A percentile compares a stretch with the other conserved stretches of the same genome.
These are phyloP conservation scores for Suillus variegatus DNA, from an alignment of 768 basidiomycete genomes.

Conservation along the genomic window DNA sequence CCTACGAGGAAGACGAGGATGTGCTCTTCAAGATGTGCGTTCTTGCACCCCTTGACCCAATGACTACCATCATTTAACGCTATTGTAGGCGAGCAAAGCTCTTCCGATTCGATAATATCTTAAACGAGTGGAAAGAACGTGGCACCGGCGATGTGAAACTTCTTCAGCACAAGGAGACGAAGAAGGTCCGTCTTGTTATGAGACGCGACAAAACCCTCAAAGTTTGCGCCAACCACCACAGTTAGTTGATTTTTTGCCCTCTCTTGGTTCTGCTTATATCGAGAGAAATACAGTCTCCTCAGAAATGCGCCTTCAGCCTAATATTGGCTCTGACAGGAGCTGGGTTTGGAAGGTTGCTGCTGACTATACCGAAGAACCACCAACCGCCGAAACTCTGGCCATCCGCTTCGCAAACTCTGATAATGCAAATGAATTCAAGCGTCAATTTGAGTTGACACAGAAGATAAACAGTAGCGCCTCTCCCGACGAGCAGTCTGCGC, in stretches of 20 bases:
- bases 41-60: slow-evolving; percentile 18
- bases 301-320: slow-evolving; percentile 95
- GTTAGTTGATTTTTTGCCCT: slow-evolving; percentile 45
- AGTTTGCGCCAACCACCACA: slow-evolving; percentile 96
- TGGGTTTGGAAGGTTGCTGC: slow-evolving; percentile 99
- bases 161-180: slow-evolving; percentile 83
- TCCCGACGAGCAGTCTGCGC: slow-evolving; percentile 20
- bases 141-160: slow-evolving; percentile 96
- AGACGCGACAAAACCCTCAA: slow-evolving; percentile 99
- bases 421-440: slow-evolving; percentile 88
- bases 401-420: slow-evolving; percentile 98
- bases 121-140: slow-evolving; percentile 96
- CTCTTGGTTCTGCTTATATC: slow-evolving; percentile 10
- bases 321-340: slow-evolving; percentile 97
- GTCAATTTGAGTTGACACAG: slow-evolving; percentile 85
- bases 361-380: slow-evolving; percentile 89
- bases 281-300: slow-evolving; percentile 56
- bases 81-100: slow-evolving; percentile 89
- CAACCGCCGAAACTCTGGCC: slow-evolving; percentile 93
- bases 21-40: slow-evolving; percentile 94
- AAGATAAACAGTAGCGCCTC: slow-evolving; percentile 50
- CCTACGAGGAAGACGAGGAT: slow-evolving; percentile 92
- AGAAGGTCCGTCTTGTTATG: slow-evolving; percentile 97
- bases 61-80: slow-evolving; percentile 24
- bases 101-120: slow-evolving; percentile 83